Percentiles rank a stretch among this genome's conserved stretches.
Evolutionary conservation across 2,329 filamentous ascomycete genomes (phyloP).

Genomic region (Sarocladium oryzae): DNA sequence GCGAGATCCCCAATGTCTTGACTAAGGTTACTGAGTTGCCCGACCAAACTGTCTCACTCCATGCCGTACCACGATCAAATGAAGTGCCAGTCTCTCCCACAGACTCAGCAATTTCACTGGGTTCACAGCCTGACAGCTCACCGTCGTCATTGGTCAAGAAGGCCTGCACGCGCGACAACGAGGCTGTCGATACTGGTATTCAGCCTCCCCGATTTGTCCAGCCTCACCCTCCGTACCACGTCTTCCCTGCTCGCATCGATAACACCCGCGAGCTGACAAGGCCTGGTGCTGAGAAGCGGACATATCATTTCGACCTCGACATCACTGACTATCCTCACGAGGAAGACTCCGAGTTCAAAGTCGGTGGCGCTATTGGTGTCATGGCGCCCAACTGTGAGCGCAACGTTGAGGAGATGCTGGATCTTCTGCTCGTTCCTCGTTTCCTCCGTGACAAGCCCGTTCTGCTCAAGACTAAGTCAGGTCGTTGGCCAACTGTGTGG

Average conservation of each 20-base stretch:
- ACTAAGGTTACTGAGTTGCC: conserved; percentile 68
- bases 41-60: conserved; percentile 66
- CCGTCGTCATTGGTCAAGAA: conserved; percentile 24
- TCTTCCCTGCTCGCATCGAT: conserved; percentile 84
- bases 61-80: conserved; percentile 41
- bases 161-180: conserved; percentile 21
- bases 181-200: conserved; percentile 41
- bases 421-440: conserved; percentile 73
- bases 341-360: conserved; percentile 83
- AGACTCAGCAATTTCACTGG: conserved; percentile 43
- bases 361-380: conserved; percentile 91
- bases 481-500: conserved; percentile 97
- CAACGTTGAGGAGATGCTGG: conserved; percentile 76
- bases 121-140: conserved; percentile 23
- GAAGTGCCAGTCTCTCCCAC: conserved; percentile 32
- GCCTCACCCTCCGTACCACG: conserved; percentile 87
- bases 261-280: conserved; percentile 81
- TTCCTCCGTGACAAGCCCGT: conserved; percentile 81
- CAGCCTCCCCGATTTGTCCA: conserved; percentile 88
- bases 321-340: conserved; percentile 90
- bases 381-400: conserved; percentile 76
- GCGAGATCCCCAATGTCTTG: conserved; percentile 65
- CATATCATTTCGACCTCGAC: conserved; percentile 95
- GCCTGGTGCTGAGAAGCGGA: conserved; percentile 87
- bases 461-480: conserved; percentile 68